Evolutionary conservation across 768 basidiomycete genomes (phyloP).

Genomic region (Amanita inopinata): DNA sequence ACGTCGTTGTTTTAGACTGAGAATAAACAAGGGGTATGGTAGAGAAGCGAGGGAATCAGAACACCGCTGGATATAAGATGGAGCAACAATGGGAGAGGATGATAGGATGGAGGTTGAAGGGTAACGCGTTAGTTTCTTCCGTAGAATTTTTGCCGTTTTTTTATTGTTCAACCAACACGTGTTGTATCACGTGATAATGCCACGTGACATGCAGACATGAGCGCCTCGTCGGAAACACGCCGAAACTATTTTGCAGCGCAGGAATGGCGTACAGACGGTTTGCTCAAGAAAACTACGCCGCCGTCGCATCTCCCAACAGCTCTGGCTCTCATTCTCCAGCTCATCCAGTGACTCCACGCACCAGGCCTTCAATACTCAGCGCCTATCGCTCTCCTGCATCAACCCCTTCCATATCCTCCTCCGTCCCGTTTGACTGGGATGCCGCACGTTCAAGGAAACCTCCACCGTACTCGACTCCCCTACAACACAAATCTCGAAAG

Average conservation of each 20-base stretch:
- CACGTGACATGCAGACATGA: conserved; percentile 20
- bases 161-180: conserved; percentile 42
- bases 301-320: conserved; percentile 31
- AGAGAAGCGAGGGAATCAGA: conserved; percentile 8
- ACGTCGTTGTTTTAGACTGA: conserved; percentile 52
- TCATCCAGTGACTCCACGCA: conserved; percentile 32
- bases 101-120: no score
- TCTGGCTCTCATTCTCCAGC: conserved; percentile 15
- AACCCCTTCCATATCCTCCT: conserved; percentile 68
- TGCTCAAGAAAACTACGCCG: conserved; percentile 41
- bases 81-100: conserved; percentile 19
- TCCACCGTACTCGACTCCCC: conserved; percentile 64
- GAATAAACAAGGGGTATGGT: conserved; percentile 20
- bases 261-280: conserved; percentile 51
- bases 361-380: conserved; percentile 37
- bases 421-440: conserved; percentile 80
- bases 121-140: conserved; percentile 15
- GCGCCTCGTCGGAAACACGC: conserved; percentile 12
- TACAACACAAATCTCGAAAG: conserved; percentile 35
- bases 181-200: conserved; percentile 20
- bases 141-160: conserved; percentile 28
- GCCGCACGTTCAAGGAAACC: conserved; percentile 63
- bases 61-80: conserved; percentile 16
- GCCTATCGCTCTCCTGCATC: conserved; percentile 50
- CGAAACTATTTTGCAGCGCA: neutral